Evolutionary conservation across 108 stramenopile genomes (phyloP), one percentile per base, ranked within the genome.

Genomic region (Skeletonema marinoi): DNA sequence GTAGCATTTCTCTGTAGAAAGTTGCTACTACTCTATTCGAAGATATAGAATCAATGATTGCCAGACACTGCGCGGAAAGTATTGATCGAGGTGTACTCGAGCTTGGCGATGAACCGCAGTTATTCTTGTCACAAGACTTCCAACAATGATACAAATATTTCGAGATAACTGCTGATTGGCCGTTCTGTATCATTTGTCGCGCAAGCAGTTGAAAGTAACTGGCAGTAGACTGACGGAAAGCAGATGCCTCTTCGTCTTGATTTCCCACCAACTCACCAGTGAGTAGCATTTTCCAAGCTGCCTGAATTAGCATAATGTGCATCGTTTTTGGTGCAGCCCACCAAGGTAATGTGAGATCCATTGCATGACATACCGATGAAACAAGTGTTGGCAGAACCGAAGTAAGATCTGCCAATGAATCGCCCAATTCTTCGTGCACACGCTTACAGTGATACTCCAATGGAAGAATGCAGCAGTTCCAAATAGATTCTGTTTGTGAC

Each of bases 281-380:
- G 19, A 82, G 33, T 25, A 66, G 59, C 13, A 50, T 63, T 59
- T 51, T 44, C 75, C 74, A 82, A 3, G 81, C 70, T 19, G 56
- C 66, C 66, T 82, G 64, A 36, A 82, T 19, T 19, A 82, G 14
- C 11, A 66, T 29, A 16, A 17, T 42, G 35, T 59, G 21, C 25
- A 71, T 62, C 56, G 8, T 60, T 71, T 68, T 75, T 39, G 70
- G 46, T 51, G 70, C 44, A 59, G 75, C 81, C 81, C 81, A 82
- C 32, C 59, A 38, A 61, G 81, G 81, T 64, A 82, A 71, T 56
- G 74, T 42, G 19, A 82, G 64, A 19, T 76, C 64, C 75, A 71
- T 68, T 12, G 70, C 65, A 72, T 82, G 71, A 21, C 81, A 82
- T 56, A 75, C 75, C 11, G 81, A 75, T 30, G 81, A 66, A 30